Base-by-base conservation (phyloP, 2,329 filamentous ascomycete species). In the Hypoxylon sp. region DNA sequence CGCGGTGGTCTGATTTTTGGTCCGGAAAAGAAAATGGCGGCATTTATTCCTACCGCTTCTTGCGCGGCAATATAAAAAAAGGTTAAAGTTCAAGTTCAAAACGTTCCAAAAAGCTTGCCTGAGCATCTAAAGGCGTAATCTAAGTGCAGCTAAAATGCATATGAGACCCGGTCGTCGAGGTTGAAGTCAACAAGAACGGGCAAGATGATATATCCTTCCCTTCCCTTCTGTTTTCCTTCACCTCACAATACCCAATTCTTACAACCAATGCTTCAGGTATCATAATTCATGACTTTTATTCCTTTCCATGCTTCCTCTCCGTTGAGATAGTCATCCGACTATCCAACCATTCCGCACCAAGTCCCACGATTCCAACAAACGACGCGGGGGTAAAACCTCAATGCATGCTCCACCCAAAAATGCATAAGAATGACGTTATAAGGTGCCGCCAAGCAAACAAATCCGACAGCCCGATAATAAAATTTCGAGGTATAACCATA, bases 391-490 rank as follows among this genome's bases (percentile, higher is more conserved):
- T 53, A 60, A 56, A 37, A 11, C 4, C 30, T 11, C 30, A 62
- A 65, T 63, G 54, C 62, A 61, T 63, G 45, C 54, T 68, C 56
- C 63, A 67, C 50, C 62, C 48, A 25, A 62, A 61, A 65, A 63
- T 61, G 52, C 53, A 54, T 62, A 65, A 68, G 27, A 30, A 65
- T 65, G 65, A 65, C 62, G 65, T 68, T 37, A 37, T 21, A 50
- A 11, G 51, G 21, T 41, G 29, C 39, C 52, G 25, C 37, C 29
- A 61, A 61, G 48, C 47, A 58, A 68, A 45, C 27, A 52, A 9
- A n/a, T 27, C 34, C 30, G 23, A 19, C 39, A 16, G 21, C 50
- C 30, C 12, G 25, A 43, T 23, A 30, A 37, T 29, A 54, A 51
- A 29, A 32, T 14, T 11, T 5, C 6, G 32, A 43, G 32, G 16